Conservation (phyloP, 768 basidiomycete species). For the Collybiopsis confluens region DNA sequence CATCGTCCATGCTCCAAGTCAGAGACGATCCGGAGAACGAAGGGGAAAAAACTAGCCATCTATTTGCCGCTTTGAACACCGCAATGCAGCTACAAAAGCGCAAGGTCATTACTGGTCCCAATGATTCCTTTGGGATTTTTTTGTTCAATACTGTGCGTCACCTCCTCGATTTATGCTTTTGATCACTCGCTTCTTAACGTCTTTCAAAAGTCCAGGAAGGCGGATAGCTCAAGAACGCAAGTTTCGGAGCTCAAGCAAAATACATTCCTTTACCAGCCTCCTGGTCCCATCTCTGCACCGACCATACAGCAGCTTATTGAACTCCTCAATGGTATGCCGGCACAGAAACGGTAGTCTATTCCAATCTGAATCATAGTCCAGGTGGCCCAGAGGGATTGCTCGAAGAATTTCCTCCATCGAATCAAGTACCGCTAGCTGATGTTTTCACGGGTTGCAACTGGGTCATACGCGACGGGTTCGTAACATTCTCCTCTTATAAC, state of each 20-base stretch:
- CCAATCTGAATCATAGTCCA: constrained; percentile 47
- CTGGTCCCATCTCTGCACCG: constrained; percentile 73
- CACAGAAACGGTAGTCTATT: not conserved
- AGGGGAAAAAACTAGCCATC: constrained; percentile 65
- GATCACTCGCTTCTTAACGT: not conserved
- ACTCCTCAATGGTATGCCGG: constrained; percentile 65
- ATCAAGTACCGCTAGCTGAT: constrained; percentile 76
- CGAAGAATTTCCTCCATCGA: constrained; percentile 60
- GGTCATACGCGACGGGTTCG: constrained; percentile 82
- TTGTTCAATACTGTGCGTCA: constrained; percentile 85
- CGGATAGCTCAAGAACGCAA: constrained; percentile 33
- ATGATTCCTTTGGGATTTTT: constrained; percentile 85
- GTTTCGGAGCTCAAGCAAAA: constrained; percentile 64
- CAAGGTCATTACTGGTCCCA: constrained; percentile 86
- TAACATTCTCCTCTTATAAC: not conserved
- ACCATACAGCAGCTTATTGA: constrained; percentile 77
- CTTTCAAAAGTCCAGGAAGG: constrained; percentile 35
- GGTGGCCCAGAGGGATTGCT: constrained; percentile 56
- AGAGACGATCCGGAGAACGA: constrained; percentile 63
- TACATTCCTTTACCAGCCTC: constrained; percentile 70
- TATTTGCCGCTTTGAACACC: constrained; percentile 75
- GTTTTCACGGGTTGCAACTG: constrained; percentile 90
- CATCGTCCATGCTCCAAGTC: constrained; percentile 79
- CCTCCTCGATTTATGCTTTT: not conserved
- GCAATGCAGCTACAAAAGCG: constrained; percentile 86